These are phyloP conservation scores for Aspergillus sojae DNA, from an alignment of 2,329 filamentous ascomycete species.

Conservation along the genomic window DNA sequence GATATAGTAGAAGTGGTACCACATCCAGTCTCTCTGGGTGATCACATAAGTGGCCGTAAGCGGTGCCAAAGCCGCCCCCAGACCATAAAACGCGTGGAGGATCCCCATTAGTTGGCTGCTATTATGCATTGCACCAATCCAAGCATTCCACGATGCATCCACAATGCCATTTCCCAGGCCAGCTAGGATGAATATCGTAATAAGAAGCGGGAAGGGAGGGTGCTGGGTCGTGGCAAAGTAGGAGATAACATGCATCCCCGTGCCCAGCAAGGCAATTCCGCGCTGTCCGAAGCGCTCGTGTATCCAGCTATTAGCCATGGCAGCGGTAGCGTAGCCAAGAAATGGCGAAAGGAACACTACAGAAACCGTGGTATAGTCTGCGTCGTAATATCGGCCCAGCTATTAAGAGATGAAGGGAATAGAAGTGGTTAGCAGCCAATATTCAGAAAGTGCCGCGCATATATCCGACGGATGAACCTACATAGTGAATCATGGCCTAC, in stretches of 20 bases:
- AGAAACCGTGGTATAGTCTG: slow-evolving; percentile 46
- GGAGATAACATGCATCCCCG: slow-evolving; percentile 39
- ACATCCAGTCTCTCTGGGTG: slow-evolving; percentile 60
- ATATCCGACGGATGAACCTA: slow-evolving; percentile 27
- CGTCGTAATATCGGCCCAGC: slow-evolving; percentile 48
- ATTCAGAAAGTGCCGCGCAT: not conserved
- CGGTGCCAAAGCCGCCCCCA: slow-evolving; percentile 70
- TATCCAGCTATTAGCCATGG: slow-evolving; percentile 47
- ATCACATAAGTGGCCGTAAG: slow-evolving; percentile 74
- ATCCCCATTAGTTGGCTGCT: slow-evolving; percentile 73
- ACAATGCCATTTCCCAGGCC: slow-evolving; percentile 72
- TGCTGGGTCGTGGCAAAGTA: slow-evolving; percentile 61
- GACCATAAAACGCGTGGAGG: slow-evolving; percentile 70
- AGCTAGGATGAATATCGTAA: slow-evolving; percentile 65
- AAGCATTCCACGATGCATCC: slow-evolving; percentile 60
- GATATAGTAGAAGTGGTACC: slow-evolving; percentile 76
- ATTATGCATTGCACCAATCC: slow-evolving; percentile 71
- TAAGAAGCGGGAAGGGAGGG: slow-evolving; percentile 69
- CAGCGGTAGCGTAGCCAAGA: slow-evolving; percentile 50
- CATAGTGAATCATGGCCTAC: slow-evolving; percentile 52
- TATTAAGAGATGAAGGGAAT: slow-evolving; percentile 18
- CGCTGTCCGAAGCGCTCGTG: slow-evolving; percentile 62
- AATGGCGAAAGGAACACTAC: slow-evolving; percentile 54
- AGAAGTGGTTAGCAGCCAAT: not conserved
- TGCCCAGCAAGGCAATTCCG: slow-evolving; percentile 68